These are phyloP conservation scores for Aegilops tauschii DNA, from an alignment of 176 grass and related monocot species.

Conservation along the genomic window DNA sequence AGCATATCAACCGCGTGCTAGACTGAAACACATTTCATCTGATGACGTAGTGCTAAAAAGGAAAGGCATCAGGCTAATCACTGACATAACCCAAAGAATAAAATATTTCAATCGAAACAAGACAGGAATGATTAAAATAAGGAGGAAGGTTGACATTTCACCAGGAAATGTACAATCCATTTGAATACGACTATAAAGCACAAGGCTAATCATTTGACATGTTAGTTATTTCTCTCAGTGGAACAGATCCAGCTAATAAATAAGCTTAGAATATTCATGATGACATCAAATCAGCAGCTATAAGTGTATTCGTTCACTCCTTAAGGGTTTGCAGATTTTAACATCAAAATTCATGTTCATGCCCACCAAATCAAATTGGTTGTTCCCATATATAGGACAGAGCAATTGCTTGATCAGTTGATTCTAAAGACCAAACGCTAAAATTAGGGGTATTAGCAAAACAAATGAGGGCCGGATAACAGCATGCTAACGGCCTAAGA, in stretches of 20 bases:
- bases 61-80: not conserved
- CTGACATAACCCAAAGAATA: not conserved
- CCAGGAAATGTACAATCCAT: not conserved
- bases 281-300: not conserved
- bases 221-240: not conserved
- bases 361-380: not conserved
- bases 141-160: not conserved
- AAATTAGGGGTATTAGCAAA: not conserved
- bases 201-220: not conserved
- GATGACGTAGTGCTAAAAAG: not conserved
- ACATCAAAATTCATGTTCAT: not conserved
- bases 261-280: not conserved
- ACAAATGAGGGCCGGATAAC: not conserved
- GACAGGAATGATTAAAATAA: not conserved
- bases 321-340: not conserved
- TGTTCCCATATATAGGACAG: not conserved
- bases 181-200: not conserved
- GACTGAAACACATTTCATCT: not conserved
- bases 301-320: not conserved
- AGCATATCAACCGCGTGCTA: not conserved
- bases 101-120: not conserved
- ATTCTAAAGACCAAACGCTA: not conserved
- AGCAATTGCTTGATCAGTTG: not conserved
- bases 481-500: not conserved
- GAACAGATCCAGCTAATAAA: not conserved